Conservation (phyloP, 2,329 filamentous ascomycete genomes). For the Penicillium sclerotiorum region DNA sequence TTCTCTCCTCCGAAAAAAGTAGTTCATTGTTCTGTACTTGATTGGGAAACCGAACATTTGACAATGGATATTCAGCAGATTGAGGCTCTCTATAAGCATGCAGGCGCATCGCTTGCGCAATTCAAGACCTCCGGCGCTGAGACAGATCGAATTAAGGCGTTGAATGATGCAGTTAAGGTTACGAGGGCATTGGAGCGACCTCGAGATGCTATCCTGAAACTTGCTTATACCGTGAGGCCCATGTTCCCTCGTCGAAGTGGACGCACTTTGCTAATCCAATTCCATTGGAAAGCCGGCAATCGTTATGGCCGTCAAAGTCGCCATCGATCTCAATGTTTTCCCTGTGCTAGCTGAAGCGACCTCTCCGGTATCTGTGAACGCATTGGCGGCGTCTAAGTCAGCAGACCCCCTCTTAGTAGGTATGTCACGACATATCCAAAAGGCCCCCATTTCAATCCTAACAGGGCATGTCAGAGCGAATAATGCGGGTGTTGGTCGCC, state of each 20-base stretch:
- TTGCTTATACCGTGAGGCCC: constrained; percentile 17
- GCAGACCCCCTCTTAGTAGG: constrained; percentile 28
- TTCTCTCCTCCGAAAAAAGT: too few relatives aligned
- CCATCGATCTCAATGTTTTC: constrained; percentile 24
- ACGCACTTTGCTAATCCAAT: neutral
- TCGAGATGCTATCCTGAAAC: constrained; percentile 22
- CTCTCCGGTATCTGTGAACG: constrained; percentile 11
- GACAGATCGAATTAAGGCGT: constrained; percentile 14
- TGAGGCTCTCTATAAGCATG: constrained; percentile 8
- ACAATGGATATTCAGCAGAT: constrained; percentile 17
- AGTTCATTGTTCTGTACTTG: too few relatives aligned
- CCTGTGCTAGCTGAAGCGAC: constrained; percentile 16
- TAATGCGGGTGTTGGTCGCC: constrained; percentile 2
- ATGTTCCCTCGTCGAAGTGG: neutral
- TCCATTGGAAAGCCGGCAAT: constrained; percentile 14
- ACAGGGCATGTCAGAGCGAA: constrained; percentile 1
- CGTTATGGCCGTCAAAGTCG: constrained; percentile 24
- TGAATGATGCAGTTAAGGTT: constrained; percentile 17
- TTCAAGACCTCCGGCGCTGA: constrained; percentile 17
- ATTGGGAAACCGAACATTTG: neutral
- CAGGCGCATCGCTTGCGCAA: constrained; percentile 6
- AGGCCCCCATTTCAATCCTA: neutral
- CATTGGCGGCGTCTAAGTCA: constrained; percentile 22
- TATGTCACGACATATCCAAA: constrained; percentile 5
- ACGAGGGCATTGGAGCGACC: constrained; percentile 22